Percentiles rank a stretch among this genome's conserved stretches.
phyloP scores from a whole-genome alignment of 2,329 filamentous ascomycete species.

The Diaporthe destruens region DNA sequence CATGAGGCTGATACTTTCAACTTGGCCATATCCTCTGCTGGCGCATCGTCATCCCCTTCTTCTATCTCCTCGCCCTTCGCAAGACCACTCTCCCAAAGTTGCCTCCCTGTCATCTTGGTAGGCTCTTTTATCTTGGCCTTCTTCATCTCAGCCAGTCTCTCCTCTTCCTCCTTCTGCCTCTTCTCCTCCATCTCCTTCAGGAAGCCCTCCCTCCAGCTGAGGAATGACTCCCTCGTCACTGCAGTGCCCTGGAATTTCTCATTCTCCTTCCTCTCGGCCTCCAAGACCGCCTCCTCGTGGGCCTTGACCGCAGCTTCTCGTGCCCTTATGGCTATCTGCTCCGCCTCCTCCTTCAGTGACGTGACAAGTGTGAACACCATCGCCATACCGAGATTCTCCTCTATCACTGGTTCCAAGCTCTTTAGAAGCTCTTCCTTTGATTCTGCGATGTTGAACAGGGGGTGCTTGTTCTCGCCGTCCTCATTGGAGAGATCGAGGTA shows the following conservation, averaged over 20 bases:
- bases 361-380: constrained; percentile 96
- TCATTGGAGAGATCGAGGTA: constrained; percentile 82
- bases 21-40: constrained; percentile 74
- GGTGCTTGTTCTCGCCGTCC: constrained; percentile 76
- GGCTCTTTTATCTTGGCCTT: constrained; percentile 82
- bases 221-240: constrained; percentile 88
- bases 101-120: constrained; percentile 77
- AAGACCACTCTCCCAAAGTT: constrained; percentile 83
- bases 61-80: constrained; percentile 76
- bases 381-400: constrained; percentile 95
- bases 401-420: constrained; percentile 78
- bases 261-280: constrained; percentile 90
- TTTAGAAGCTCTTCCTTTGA: constrained; percentile 83
- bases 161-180: constrained; percentile 76
- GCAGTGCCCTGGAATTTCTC: constrained; percentile 93
- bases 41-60: constrained; percentile 74
- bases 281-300: constrained; percentile 66
- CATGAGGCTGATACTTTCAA: constrained; percentile 75
- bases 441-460: constrained; percentile 81
- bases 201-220: constrained; percentile 85
- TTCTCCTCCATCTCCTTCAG: constrained; percentile 83
- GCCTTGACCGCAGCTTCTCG: constrained; percentile 72
- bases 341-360: constrained; percentile 89
- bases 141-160: constrained; percentile 85
- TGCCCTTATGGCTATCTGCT: constrained; percentile 82